Evolutionary conservation across 2,329 filamentous ascomycete species (phyloP).

Genomic region (Pseudophaeomoniella oleicola): DNA sequence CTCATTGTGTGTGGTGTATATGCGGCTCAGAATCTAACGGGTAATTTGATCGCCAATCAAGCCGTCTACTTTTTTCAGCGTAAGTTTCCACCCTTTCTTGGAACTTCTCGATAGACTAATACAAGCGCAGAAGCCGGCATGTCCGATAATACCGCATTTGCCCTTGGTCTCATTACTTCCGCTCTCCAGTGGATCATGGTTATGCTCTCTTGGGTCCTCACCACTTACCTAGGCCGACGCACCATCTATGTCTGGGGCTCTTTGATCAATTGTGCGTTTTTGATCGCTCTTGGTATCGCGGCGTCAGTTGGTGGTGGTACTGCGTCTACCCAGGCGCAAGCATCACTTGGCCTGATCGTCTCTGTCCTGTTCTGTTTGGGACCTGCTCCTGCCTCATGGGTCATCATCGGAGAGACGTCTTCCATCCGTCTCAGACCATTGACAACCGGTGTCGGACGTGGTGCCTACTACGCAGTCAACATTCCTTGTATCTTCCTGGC

Average conservation of each 20-base stretch:
- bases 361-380: constrained; percentile 50
- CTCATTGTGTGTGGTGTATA: constrained; percentile 43
- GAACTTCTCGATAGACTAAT: constrained; percentile 14
- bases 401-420: constrained; percentile 54
- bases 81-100: constrained; percentile 12
- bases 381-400: constrained; percentile 50
- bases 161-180: constrained; percentile 49
- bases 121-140: constrained; percentile 45
- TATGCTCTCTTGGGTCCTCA: constrained; percentile 54
- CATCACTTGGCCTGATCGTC: constrained; percentile 48
- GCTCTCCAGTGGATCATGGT: constrained; percentile 47
- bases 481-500: constrained; percentile 53
- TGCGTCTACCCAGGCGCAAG: constrained; percentile 38
- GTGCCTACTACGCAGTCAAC: constrained; percentile 47
- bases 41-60: constrained; percentile 48
- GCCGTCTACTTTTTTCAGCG: constrained; percentile 43
- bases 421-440: constrained; percentile 49
- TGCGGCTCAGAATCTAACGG: constrained; percentile 44
- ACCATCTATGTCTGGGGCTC: constrained; percentile 51
- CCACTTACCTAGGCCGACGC: constrained; percentile 47
- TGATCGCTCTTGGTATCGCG: constrained; percentile 45
- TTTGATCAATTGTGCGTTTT: constrained; percentile 36
- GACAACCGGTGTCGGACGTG: constrained; percentile 52
- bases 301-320: constrained; percentile 32
- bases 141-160: constrained; percentile 38